Conservation (phyloP, 2,329 filamentous ascomycete genomes). For the Ophiosphaerella narmari region DNA sequence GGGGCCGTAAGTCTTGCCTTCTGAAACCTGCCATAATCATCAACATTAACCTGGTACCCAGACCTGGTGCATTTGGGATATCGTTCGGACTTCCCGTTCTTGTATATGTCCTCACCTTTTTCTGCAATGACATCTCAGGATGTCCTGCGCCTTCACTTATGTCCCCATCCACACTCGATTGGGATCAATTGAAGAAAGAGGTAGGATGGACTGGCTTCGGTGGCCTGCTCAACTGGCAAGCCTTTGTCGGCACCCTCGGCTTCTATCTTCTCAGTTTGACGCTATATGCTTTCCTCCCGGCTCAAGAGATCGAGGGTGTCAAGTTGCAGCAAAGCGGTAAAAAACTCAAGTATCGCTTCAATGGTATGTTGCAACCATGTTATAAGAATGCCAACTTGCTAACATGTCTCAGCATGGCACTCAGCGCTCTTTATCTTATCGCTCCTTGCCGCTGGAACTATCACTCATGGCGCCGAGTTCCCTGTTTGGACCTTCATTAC, state of each 20-base stretch:
- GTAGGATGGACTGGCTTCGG: slow-evolving; percentile 80
- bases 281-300: slow-evolving; percentile 78
- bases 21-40: neutral
- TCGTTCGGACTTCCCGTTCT: slow-evolving; percentile 79
- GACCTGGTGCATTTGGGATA: slow-evolving; percentile 76
- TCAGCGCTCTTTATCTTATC: slow-evolving; percentile 75
- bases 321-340: slow-evolving; percentile 70
- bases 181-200: slow-evolving; percentile 76
- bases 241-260: slow-evolving; percentile 70
- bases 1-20: slow-evolving; percentile 41
- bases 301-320: slow-evolving; percentile 70
- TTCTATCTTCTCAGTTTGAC: slow-evolving; percentile 80
- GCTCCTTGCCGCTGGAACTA: slow-evolving; percentile 74
- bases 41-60: slow-evolving; percentile 44
- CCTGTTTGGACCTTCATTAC: slow-evolving; percentile 90
- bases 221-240: slow-evolving; percentile 72
- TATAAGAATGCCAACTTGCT: slow-evolving; percentile 12
- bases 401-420: slow-evolving; percentile 63
- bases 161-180: slow-evolving; percentile 70
- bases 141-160: slow-evolving; percentile 86
- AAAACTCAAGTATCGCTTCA: slow-evolving; percentile 78
- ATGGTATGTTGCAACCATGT: slow-evolving; percentile 45
- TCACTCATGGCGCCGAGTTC: slow-evolving; percentile 78
- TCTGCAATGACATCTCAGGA: slow-evolving; percentile 90
- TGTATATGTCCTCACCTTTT: slow-evolving; percentile 78